phyloP scores from a whole-genome alignment of 139 green algal genomes.

The Dunaliella sp. region DNA sequence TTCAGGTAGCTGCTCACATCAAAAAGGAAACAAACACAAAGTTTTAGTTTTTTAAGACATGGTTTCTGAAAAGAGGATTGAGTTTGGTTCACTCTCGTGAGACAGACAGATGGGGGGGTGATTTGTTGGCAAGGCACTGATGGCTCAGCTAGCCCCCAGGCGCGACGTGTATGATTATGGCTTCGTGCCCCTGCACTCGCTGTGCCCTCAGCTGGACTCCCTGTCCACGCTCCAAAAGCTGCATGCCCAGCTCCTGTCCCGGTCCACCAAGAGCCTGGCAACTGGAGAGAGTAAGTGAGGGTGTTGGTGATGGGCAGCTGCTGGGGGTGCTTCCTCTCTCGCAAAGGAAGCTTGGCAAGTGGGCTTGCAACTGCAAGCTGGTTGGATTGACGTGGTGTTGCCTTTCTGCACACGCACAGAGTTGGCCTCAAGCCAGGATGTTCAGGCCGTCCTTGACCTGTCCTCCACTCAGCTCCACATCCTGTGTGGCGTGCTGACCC shows the following conservation, averaged over 20 bases:
- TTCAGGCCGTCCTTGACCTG: slow-evolving; percentile 35
- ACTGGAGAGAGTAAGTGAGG: slow-evolving; percentile 48
- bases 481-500: slow-evolving; percentile 27
- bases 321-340: too few species aligned
- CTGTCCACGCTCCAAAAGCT: slow-evolving; percentile 24
- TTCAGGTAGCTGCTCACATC: too few species aligned
- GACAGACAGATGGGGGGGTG: too few species aligned
- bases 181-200: slow-evolving; percentile 27
- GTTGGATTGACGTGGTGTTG: background rate
- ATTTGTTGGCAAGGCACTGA: too few species aligned
- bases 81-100: too few species aligned
- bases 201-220: slow-evolving; percentile 46
- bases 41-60: too few species aligned
- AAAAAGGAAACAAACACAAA: too few species aligned
- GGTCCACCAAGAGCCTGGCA: background rate
- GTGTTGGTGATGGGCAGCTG: too few species aligned
- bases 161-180: slow-evolving; percentile 51
- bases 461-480: slow-evolving; percentile 38
- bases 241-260: slow-evolving; percentile 31
- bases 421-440: slow-evolving; percentile 15
- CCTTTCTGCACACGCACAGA: slow-evolving; percentile 29
- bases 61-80: too few species aligned
- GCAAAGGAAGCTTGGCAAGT: too few species aligned
- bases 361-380: background rate
- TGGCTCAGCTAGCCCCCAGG: slow-evolving; percentile 23